Evolutionary conservation across 2,329 filamentous ascomycete genomes (phyloP), one percentile per base, ranked within the genome.

Genomic region (Hypoxylon rubiginosum): DNA sequence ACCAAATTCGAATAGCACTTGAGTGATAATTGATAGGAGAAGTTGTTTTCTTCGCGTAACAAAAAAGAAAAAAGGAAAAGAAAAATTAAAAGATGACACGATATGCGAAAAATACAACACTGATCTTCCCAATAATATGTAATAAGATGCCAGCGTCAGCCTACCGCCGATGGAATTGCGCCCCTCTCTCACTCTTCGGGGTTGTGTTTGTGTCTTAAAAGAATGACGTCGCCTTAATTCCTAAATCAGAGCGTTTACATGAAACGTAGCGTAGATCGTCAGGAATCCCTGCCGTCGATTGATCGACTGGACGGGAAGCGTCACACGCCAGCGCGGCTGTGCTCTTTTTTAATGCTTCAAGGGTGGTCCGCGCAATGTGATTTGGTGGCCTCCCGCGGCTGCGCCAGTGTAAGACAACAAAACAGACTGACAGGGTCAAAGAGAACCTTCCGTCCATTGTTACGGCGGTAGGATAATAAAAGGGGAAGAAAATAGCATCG

Each of bases 261-360:
- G 68, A 70, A 66, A 70, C 65, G 50, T 61, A 65, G 55, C 55
- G 56, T 24, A 58, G 58, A 65, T 67, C 58, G 10, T 50, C 45
- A 45, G 19, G 4, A 54, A 67, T 46, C 64, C 64, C 64, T 67
- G 61, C 48, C 43, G 61, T 48, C 56, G 58, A 62, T 67, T 60
- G 32, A 69, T 67, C 50, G 51, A 69, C 61, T 69, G 67, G 67
- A 51, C 34, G 36, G 36, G 45, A 60, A 10, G 30, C 19, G 51
- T 32, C 54, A 36, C 34, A 24, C 46, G 11, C 11, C 32, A 58
- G 55, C 32, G 63, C 63, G 66, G 66, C 63, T 68, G 66, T 66
- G 63, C 60, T 4, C 21, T 19, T 55, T 56, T 68, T 64, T 24
- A 53, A 39, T 28, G 34, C 49, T 65, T 58, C 24, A 30, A 43